phyloP scores from a whole-genome alignment of 371 early-diverging fungal genomes.

The Saksenaea vasiformis region DNA sequence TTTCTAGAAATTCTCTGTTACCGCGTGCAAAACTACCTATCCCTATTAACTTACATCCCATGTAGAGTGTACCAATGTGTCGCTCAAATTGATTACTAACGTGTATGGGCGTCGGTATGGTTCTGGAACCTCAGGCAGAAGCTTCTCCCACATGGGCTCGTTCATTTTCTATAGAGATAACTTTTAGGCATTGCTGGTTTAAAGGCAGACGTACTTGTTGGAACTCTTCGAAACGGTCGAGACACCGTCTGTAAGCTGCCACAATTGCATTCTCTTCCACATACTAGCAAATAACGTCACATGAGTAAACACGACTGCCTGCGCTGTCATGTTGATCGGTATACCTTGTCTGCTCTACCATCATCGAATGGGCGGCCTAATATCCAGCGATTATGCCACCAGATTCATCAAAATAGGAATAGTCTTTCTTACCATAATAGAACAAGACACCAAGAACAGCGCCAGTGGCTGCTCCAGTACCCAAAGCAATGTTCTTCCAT shows the following conservation, averaged over 20 bases:
- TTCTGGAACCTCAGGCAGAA: conserved; percentile 82
- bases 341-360: conserved; percentile 38
- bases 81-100: conserved; percentile 87
- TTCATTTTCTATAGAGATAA: conserved; percentile 22
- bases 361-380: conserved; percentile 38
- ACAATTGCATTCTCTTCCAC: conserved; percentile 31
- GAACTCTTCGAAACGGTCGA: conserved; percentile 46
- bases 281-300: conserved; percentile 29
- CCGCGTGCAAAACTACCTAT: background rate
- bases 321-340: background rate
- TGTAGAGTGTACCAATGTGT: conserved; percentile 82
- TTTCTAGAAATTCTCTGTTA: conserved; percentile 41
- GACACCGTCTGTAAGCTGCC: conserved; percentile 45
- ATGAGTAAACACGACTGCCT: background rate
- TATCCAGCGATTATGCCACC: background rate
- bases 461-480: conserved; percentile 27
- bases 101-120: conserved; percentile 83
- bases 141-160: conserved; percentile 74
- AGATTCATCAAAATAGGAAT: background rate
- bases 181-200: background rate
- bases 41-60: conserved; percentile 75
- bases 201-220: conserved; percentile 24
- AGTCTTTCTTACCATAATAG: conserved; percentile 28
- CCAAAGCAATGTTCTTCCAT: conserved; percentile 26
- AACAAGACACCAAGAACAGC: conserved; percentile 26